phyloP scores from a whole-genome alignment of 1,284 basidiomycete genomes.

The Phellopilus nigrolimitatus region DNA sequence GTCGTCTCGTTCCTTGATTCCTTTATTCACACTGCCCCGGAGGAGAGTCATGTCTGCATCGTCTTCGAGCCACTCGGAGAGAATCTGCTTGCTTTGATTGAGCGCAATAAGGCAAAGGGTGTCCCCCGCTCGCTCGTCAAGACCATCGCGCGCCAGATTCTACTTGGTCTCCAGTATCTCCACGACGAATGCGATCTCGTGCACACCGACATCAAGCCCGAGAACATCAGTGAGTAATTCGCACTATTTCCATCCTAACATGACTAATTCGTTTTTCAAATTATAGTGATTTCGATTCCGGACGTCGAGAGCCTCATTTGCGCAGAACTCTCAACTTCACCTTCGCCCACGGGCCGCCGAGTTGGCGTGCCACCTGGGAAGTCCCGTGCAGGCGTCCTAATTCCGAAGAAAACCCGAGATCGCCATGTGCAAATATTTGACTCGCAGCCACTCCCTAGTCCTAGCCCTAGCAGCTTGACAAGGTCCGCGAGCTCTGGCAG shows the following conservation, averaged over 20 bases:
- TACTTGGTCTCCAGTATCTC: constrained; percentile 87
- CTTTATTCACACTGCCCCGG: constrained; percentile 63
- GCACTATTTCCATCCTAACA: constrained; percentile 20
- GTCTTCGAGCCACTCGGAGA: constrained; percentile 91
- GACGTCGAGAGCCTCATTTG: constrained; percentile 69
- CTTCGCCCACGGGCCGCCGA: constrained; percentile 62
- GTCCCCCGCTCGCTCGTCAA: constrained; percentile 79
- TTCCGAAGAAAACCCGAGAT: constrained; percentile 49
- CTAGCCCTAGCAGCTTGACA: constrained; percentile 45
- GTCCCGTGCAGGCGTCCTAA: constrained; percentile 47
- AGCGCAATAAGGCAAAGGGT: constrained; percentile 83
- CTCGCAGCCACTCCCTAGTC: constrained; percentile 61
- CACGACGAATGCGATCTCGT: constrained; percentile 88
- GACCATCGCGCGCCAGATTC: constrained; percentile 76
- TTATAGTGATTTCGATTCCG: constrained; percentile 71
- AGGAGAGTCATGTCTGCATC: constrained; percentile 81
- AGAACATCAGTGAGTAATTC: constrained; percentile 75
- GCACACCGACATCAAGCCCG: constrained; percentile 88
- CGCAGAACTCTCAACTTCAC: constrained; percentile 58
- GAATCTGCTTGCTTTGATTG: constrained; percentile 79
- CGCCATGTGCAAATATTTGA: constrained; percentile 73
- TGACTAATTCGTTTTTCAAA: constrained; percentile 20
- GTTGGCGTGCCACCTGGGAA: constrained; percentile 63
- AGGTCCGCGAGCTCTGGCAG: constrained; percentile 38
- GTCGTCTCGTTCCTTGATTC: constrained; percentile 87